phyloP scores from a whole-genome alignment of 2,329 filamentous ascomycete species.

The Scedosporium apiospermum region DNA sequence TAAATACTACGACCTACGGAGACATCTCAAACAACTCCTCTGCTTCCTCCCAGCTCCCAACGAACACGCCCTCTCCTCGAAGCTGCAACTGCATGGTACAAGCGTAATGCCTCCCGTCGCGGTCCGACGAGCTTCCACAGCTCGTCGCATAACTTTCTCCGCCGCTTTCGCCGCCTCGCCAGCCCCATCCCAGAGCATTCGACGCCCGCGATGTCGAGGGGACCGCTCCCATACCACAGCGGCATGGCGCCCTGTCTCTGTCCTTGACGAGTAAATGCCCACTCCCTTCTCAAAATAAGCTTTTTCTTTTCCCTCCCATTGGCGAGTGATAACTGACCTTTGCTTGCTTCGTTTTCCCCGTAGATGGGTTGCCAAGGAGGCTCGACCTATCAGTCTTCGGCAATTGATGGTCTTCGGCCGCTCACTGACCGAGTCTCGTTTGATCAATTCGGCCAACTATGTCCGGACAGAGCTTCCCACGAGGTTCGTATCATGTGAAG shows the following conservation, averaged over 20 bases:
- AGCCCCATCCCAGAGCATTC: background rate
- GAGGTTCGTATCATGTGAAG: slow-evolving; percentile 36
- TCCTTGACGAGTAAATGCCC: slow-evolving; percentile 51
- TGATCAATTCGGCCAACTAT: slow-evolving; percentile 95
- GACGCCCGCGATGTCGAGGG: background rate
- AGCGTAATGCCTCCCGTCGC: slow-evolving; percentile 5
- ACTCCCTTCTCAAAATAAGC: background rate
- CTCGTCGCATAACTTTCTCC: background rate
- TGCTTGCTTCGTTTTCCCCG: slow-evolving; percentile 12
- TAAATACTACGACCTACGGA: too few species aligned
- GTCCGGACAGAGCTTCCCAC: slow-evolving; percentile 90
- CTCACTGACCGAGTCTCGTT: slow-evolving; percentile 77
- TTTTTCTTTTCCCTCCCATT: background rate
- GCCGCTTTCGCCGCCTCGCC: background rate
- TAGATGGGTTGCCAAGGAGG: slow-evolving; percentile 89
- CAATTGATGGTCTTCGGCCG: slow-evolving; percentile 97
- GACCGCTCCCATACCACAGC: slow-evolving; percentile 9
- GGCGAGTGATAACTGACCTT: slow-evolving; percentile 4
- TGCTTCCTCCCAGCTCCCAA: too few species aligned
- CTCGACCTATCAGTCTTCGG: slow-evolving; percentile 87
- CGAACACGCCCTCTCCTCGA: too few species aligned
- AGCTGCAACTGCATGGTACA: slow-evolving; percentile 2
- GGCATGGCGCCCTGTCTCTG: slow-evolving; percentile 54
- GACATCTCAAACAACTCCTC: too few species aligned
- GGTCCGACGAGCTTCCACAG: slow-evolving; percentile 3